Evolutionary conservation across 2,329 filamentous ascomycete genomes (phyloP).

Genomic region (Xylaria sp.): DNA sequence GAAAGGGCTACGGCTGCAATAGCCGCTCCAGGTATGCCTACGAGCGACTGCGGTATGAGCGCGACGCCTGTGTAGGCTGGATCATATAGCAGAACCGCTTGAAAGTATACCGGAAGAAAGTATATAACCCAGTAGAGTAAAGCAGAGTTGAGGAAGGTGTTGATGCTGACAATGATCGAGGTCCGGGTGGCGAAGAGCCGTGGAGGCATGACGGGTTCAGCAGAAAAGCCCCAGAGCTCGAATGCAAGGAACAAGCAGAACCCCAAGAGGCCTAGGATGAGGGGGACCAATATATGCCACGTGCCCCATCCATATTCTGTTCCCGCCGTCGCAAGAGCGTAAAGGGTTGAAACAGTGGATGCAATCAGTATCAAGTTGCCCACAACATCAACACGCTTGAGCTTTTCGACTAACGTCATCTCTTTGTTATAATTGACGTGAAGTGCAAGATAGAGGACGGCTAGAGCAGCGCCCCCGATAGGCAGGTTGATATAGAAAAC

Average conservation of each 20-base stretch:
- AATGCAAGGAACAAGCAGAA: not conserved
- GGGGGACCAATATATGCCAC: not conserved
- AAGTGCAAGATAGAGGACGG: not conserved
- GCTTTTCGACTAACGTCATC: not conserved
- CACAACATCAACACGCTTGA: conserved; percentile 1
- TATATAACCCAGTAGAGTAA: not conserved
- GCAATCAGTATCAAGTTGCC: not conserved
- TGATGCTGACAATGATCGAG: not conserved
- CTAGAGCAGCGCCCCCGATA: not conserved
- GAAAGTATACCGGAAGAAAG: conserved; percentile 15
- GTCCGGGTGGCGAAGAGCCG: conserved; percentile 11
- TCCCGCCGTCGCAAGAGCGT: conserved; percentile 12
- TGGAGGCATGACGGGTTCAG: conserved; percentile 41
- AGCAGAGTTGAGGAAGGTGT: not conserved
- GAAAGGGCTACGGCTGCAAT: no score
- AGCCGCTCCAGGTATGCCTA: no score
- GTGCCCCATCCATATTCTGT: conserved; percentile 13
- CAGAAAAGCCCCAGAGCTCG: not conserved
- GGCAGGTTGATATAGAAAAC: conserved; percentile 1
- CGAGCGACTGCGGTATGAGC: not conserved
- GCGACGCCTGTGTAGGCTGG: conserved; percentile 9
- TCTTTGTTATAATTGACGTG: not conserved
- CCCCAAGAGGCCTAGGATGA: conserved; percentile 6
- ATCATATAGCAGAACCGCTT: not conserved
- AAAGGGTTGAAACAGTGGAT: conserved; percentile 21